These are phyloP conservation scores for Jamesozyma spencerorum DNA, from an alignment of 805 yeast species.

Conservation along the genomic window DNA sequence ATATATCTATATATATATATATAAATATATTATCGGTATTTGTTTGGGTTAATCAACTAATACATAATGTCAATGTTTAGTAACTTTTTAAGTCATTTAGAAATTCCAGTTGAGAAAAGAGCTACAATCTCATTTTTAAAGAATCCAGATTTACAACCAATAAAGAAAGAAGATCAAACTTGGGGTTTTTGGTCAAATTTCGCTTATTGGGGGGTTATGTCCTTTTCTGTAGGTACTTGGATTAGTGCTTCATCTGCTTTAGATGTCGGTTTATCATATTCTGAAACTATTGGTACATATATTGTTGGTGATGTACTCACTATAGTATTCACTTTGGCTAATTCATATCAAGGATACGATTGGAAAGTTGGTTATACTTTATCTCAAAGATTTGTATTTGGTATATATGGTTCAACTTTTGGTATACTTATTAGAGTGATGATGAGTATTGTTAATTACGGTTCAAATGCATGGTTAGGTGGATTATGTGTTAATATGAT, in stretches of 20 bases:
- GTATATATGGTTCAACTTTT: conserved; percentile 22
- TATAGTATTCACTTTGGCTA: conserved; percentile 35
- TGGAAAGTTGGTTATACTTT: conserved; percentile 41
- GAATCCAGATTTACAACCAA: conserved; percentile 30
- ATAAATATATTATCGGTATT: no score
- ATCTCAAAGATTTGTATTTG: conserved; percentile 37
- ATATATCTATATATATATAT: no score
- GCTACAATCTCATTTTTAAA: conserved; percentile 25
- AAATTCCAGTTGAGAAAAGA: conserved; percentile 28
- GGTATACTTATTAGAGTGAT: conserved; percentile 11
- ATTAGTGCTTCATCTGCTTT: conserved; percentile 37
- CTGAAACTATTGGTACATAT: conserved; percentile 37
- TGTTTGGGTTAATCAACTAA: no score
- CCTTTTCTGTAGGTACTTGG: conserved; percentile 37
- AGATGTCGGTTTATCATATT: conserved; percentile 35
- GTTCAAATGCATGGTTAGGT: conserved; percentile 39
- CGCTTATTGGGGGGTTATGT: conserved; percentile 35
- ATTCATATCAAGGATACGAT: conserved; percentile 39
- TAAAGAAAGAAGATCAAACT: conserved; percentile 23
- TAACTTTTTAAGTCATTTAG: conserved; percentile 8
- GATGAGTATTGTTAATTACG: conserved; percentile 41
- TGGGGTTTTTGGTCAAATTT: conserved; percentile 34
- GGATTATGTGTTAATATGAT: conserved; percentile 34
- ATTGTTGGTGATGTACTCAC: conserved; percentile 39
- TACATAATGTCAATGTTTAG: no score